Base-by-base conservation (phyloP, 2,329 filamentous ascomycete genomes). In the Alternaria sp. region DNA sequence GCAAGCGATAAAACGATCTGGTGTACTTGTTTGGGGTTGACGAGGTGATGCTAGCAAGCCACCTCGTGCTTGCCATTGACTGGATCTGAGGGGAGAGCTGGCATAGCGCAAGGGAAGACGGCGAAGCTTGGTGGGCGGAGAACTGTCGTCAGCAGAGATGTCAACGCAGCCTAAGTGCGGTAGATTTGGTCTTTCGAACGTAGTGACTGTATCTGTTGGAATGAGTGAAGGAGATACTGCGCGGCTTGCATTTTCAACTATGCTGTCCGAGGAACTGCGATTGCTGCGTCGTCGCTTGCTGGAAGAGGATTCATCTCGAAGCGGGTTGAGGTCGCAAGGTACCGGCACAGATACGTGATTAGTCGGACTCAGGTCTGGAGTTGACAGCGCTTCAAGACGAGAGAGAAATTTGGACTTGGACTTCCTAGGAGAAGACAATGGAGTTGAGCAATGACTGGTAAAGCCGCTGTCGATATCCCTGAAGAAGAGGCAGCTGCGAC, bases 1-100 rank as follows among this genome's bases (percentile, higher is more conserved):
- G 56, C 72, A 72, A 30, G 86, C 82, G 47, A 90, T 84, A 72
- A 90, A 91, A 26, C 89, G 84, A 75, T 91, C 89, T 21, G 84
- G 84, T 11, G 81, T 83, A 26, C 67, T 75, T 36, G 69, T 68
- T 43, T 67, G 71, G 15, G 62, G 59, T 51, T 64, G 69, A 47
- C 69, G 65, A 44, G 70, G 57, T 26, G 68, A 59, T 44, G 64
- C 61, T 30, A 74, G 47, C 1, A 68, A 28, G 7, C 77, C 74
- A 13, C 74, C 74, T 9, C 74, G 65, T 43, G 70, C 55, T 21
- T 62, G 63, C 70, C 74, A 76, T 65, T 79, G 77, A 58, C 76
- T 76, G 43, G 74, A 66, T 47, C 76, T 74, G 11, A 80, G 55
- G 19, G 77, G 77, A 50, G 74, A 79, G 61, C 71, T 76, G 17